These are phyloP conservation scores for Aspergillus biplanus DNA, from an alignment of 495 filamentous ascomycete species.

Conservation along the genomic window DNA sequence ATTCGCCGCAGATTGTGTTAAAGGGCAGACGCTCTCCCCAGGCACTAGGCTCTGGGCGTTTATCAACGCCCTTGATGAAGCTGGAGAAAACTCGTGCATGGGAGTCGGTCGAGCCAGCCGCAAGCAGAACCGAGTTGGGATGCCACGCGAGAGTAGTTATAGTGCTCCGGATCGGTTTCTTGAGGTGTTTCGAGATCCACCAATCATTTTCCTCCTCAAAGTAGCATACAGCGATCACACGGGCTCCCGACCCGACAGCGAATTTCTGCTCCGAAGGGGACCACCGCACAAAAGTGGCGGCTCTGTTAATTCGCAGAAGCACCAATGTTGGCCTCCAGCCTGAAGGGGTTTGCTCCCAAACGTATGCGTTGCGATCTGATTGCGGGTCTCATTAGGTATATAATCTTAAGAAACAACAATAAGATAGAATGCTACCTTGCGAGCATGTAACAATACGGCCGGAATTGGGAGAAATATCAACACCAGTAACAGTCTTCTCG, in stretches of 20 bases:
- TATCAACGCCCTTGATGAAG: slow-evolving; percentile 94
- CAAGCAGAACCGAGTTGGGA: slow-evolving; percentile 92
- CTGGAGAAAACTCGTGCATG: slow-evolving; percentile 93
- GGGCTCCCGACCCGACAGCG: slow-evolving; percentile 92
- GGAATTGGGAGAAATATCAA: slow-evolving; percentile 89
- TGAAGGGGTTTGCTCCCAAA: slow-evolving; percentile 88
- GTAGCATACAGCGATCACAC: slow-evolving; percentile 97
- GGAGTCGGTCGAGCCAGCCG: slow-evolving; percentile 94
- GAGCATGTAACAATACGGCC: slow-evolving; percentile 97
- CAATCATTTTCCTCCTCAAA: slow-evolving; percentile 99
- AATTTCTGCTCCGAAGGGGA: slow-evolving; percentile 96
- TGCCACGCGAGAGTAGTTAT: slow-evolving; percentile 95
- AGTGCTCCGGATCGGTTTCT: slow-evolving; percentile 96
- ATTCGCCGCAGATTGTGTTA: slow-evolving; percentile 98
- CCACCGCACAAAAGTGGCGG: slow-evolving; percentile 97
- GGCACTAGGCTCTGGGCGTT: slow-evolving; percentile 80
- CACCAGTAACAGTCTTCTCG: slow-evolving; percentile 93
- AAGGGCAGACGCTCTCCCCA: slow-evolving; percentile 97
- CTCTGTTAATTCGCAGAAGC: slow-evolving; percentile 94
- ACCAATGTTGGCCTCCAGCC: slow-evolving; percentile 98
- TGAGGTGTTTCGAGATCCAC: slow-evolving; percentile 99
- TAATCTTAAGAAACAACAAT: slow-evolving; percentile 7
- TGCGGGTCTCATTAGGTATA: slow-evolving; percentile 9
- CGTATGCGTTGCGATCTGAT: slow-evolving; percentile 95
- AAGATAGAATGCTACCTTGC: slow-evolving; percentile 64